phyloP scores from a whole-genome alignment of 2,329 filamentous ascomycete genomes.

The Aplosporella prunicola region DNA sequence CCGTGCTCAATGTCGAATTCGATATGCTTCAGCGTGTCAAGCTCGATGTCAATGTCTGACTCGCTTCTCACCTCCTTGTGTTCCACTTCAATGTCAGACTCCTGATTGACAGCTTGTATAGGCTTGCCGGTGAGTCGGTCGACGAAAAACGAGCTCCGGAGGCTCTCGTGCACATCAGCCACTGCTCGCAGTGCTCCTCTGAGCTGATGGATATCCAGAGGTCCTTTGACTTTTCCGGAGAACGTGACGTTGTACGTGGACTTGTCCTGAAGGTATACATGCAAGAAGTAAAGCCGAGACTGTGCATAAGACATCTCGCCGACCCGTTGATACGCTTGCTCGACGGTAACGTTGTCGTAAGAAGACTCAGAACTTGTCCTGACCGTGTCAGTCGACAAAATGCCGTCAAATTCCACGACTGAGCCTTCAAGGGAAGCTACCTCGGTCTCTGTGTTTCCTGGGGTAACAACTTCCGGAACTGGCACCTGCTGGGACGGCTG shows the following conservation, averaged over 20 bases:
- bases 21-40: slow-evolving; percentile 21
- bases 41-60: slow-evolving; percentile 7
- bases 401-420: too few relatives aligned
- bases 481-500: too few relatives aligned
- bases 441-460: too few relatives aligned
- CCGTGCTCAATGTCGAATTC: slow-evolving; percentile 32
- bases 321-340: too few relatives aligned
- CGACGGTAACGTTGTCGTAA: too few relatives aligned
- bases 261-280: slow-evolving; percentile 25
- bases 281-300: slow-evolving; percentile 34
- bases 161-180: slow-evolving; percentile 23
- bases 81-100: slow-evolving; percentile 21
- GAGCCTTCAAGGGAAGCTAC: too few relatives aligned
- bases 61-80: slow-evolving; percentile 15
- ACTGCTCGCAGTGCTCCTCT: slow-evolving; percentile 25
- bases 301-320: slow-evolving; percentile 35
- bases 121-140: slow-evolving; percentile 14
- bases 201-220: slow-evolving; percentile 22
- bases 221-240: slow-evolving; percentile 24
- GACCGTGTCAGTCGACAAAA: too few relatives aligned
- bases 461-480: too few relatives aligned
- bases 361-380: too few relatives aligned
- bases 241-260: slow-evolving; percentile 34
- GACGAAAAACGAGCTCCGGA: slow-evolving; percentile 25
- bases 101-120: slow-evolving; percentile 17